Base-by-base conservation (phyloP, 2,329 filamentous ascomycete species). In the Cadophora gregata region DNA sequence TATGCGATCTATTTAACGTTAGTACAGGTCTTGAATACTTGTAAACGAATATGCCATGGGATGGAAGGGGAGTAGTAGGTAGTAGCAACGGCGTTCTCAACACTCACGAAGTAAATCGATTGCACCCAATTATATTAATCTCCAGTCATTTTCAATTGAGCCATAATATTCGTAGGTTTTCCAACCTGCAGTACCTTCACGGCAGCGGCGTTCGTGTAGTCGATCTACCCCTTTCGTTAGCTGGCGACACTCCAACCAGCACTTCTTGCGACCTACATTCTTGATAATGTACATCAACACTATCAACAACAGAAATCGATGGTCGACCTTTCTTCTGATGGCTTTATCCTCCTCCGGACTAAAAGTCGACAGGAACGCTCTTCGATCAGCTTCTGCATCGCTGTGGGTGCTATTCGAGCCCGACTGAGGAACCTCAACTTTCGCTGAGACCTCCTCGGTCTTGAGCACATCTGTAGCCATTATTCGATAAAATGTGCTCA, bases 181-280 rank as follows among this genome's bases (percentile, higher is more conserved):
- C 78, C 80, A 21, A 81, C 77, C 68, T 82, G 80, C 2, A 82
- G 71, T 14, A 82, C 80, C 65, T 81, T 80, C 63, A 81, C 78
- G 19, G 74, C 77, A 0, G 79, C 77, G 1, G 79, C 79, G 71
- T 81, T 82, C 29, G 72, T 77, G 64, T 78, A 78, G 62, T 81
- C 80, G 63, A 81, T 78, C 74, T 70, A 29, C 14, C 14, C 10
- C 8, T 47, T 25, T 14, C 14, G 55, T 45, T 33, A 63, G 42
- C 19, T 12, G 12, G 19, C 6, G 21, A 6, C n/a, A 21, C 9
- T 21, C 21, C 4, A 47, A 8, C n/a, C n/a, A 21, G 19, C 8
- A n/a, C 6, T 6, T 10, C 19, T 27, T 7, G 21, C 19, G 10
- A 55, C 73, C 55, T 63, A 79, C 77, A 66, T 79, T 77, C 60